These are phyloP conservation scores for Cenococcum geophilum DNA, from an alignment of 495 filamentous ascomycete genomes.

Conservation along the genomic window DNA sequence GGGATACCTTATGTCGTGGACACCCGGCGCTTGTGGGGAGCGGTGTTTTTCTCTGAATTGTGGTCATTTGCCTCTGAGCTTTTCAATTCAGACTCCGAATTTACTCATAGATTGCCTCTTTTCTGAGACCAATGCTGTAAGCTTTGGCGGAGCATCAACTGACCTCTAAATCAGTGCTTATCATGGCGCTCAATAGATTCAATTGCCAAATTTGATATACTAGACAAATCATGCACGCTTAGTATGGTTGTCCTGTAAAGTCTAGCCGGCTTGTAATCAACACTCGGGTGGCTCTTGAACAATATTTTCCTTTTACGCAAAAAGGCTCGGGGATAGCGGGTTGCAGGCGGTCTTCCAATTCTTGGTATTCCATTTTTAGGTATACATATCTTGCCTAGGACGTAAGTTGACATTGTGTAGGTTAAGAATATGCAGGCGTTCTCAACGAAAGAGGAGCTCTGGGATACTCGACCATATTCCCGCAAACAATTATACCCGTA, in stretches of 20 bases:
- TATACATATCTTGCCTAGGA: too few relatives aligned
- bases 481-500: too few relatives aligned
- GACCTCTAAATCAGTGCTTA: background rate
- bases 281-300: too few relatives aligned
- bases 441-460: too few relatives aligned
- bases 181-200: background rate
- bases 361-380: too few relatives aligned
- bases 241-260: background rate
- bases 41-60: constrained; percentile 19
- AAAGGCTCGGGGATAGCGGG: too few relatives aligned
- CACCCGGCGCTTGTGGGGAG: constrained; percentile 33
- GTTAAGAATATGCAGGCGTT: too few relatives aligned
- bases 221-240: background rate
- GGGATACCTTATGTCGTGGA: constrained; percentile 29
- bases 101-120: background rate
- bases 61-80: constrained; percentile 11
- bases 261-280: background rate
- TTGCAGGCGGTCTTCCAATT: too few relatives aligned
- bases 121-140: background rate
- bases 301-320: too few relatives aligned
- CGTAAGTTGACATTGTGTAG: too few relatives aligned
- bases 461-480: too few relatives aligned
- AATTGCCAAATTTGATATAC: background rate
- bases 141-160: background rate
- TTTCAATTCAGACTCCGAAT: constrained; percentile 5